Conservation (phyloP, 2,329 filamentous ascomycete genomes). For the Akanthomyces dipterigenus region DNA sequence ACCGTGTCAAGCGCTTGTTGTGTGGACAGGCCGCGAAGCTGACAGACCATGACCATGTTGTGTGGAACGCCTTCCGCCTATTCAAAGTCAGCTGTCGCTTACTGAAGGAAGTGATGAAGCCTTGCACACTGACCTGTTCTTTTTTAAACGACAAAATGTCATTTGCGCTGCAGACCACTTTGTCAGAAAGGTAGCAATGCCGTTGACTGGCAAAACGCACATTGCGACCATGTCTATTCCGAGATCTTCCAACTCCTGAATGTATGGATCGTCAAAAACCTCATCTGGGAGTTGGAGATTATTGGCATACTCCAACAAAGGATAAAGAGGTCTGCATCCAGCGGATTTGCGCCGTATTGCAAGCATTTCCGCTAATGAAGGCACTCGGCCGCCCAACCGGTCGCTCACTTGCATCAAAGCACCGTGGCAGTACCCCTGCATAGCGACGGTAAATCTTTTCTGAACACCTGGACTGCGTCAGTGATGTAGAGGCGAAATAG, state of each 20-base stretch:
- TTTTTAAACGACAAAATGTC: slow-evolving; percentile 19
- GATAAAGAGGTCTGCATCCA: slow-evolving; percentile 17
- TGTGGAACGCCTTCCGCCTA: slow-evolving; percentile 16
- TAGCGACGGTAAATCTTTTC: slow-evolving; percentile 15
- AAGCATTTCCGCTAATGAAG: slow-evolving; percentile 17
- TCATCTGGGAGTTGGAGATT: slow-evolving; percentile 16
- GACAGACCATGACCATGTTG: slow-evolving; percentile 18
- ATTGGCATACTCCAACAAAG: slow-evolving; percentile 19
- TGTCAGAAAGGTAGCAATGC: neutral
- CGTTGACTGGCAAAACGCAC: slow-evolving; percentile 10
- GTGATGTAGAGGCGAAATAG: neutral
- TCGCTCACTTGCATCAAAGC: slow-evolving; percentile 16
- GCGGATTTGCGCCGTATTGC: slow-evolving; percentile 16
- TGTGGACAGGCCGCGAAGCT: slow-evolving; percentile 13
- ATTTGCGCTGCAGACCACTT: slow-evolving; percentile 15
- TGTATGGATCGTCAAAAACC: slow-evolving; percentile 16
- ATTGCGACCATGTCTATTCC: slow-evolving; percentile 20
- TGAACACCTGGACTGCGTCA: slow-evolving; percentile 13
- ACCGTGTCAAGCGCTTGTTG: slow-evolving; percentile 19
- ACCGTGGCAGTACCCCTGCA: slow-evolving; percentile 16
- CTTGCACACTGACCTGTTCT: slow-evolving; percentile 16
- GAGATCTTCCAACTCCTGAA: slow-evolving; percentile 17
- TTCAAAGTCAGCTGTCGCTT: neutral
- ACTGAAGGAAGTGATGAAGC: too few species aligned
- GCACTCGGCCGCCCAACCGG: slow-evolving; percentile 7